Percentiles rank a stretch among this genome's conserved stretches.
Conservation (phyloP, 2,329 filamentous ascomycete species). For the Polychaeton citri region DNA sequence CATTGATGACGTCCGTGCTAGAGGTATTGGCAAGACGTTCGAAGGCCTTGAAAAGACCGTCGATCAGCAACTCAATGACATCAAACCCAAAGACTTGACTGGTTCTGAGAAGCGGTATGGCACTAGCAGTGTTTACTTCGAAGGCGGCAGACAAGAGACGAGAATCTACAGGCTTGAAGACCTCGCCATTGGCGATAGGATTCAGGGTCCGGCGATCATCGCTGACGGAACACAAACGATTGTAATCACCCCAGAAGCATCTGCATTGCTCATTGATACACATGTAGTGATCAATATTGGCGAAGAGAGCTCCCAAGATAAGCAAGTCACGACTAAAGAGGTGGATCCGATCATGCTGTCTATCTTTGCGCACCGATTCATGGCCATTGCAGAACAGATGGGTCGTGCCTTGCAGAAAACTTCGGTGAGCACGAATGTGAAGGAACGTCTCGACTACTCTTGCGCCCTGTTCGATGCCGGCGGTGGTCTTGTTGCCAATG, state of each 20-base stretch:
- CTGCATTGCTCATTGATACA: slow-evolving; percentile 66
- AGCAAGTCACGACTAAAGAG: slow-evolving; percentile 37
- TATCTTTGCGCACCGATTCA: slow-evolving; percentile 71
- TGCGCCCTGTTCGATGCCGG: slow-evolving; percentile 68
- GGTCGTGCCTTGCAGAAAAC: slow-evolving; percentile 67
- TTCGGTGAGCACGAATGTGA: slow-evolving; percentile 66
- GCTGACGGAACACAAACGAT: slow-evolving; percentile 86
- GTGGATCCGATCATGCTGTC: slow-evolving; percentile 66
- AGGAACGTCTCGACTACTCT: slow-evolving; percentile 71
- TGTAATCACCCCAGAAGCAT: slow-evolving; percentile 66
- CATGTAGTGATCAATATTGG: slow-evolving; percentile 81
- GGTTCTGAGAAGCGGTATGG: slow-evolving; percentile 51
- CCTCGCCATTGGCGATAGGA: slow-evolving; percentile 55
- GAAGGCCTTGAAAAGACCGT: slow-evolving; percentile 67
- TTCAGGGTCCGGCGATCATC: slow-evolving; percentile 72
- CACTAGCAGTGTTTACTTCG: slow-evolving; percentile 67
- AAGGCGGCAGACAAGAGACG: slow-evolving; percentile 63
- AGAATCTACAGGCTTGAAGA: slow-evolving; percentile 73
- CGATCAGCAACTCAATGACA: slow-evolving; percentile 64
- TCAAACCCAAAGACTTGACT: slow-evolving; percentile 46
- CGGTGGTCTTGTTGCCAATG: slow-evolving; percentile 63
- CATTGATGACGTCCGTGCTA: slow-evolving; percentile 75
- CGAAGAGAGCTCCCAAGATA: slow-evolving; percentile 38
- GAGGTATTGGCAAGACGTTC: slow-evolving; percentile 82
- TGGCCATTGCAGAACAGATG: slow-evolving; percentile 80